Conservation (phyloP, 441 rosid species). For the Aquilaria agallochum region DNA sequence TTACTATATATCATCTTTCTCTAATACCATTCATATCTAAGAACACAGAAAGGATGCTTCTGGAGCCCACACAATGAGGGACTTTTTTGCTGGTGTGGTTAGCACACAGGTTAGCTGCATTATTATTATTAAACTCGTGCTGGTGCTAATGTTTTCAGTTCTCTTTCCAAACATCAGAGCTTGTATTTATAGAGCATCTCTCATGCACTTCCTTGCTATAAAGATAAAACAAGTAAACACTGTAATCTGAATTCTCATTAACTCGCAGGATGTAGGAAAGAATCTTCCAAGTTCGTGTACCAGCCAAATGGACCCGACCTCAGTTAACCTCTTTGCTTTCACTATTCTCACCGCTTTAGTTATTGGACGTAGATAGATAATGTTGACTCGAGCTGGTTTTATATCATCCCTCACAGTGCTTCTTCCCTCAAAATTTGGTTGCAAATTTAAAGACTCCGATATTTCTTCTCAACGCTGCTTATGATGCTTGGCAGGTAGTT, state of each 20-base stretch:
- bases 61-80: slow-evolving; percentile 35
- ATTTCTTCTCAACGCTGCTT: slow-evolving; percentile 46
- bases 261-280: slow-evolving; percentile 39
- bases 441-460: slow-evolving; percentile 38
- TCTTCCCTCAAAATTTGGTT: slow-evolving; percentile 45
- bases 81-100: slow-evolving; percentile 33
- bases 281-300: slow-evolving; percentile 52
- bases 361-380: neutral
- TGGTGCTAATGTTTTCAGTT: neutral
- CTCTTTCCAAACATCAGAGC: too few species aligned
- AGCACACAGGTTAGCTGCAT: slow-evolving; percentile 30
- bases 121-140: neutral
- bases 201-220: too few species aligned
- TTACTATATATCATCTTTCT: slow-evolving; percentile 1
- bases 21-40: neutral
- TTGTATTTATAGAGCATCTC: too few species aligned
- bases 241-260: neutral
- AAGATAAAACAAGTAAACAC: too few species aligned
- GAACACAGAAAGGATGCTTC: slow-evolving; percentile 33
- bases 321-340: slow-evolving; percentile 30
- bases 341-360: slow-evolving; percentile 4
- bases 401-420: slow-evolving; percentile 29
- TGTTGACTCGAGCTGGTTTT: neutral
- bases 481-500: slow-evolving; percentile 41
- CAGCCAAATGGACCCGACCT: slow-evolving; percentile 51